Base-by-base conservation (phyloP, 2,329 filamentous ascomycete species). In the Metarhizium anisopliae region DNA sequence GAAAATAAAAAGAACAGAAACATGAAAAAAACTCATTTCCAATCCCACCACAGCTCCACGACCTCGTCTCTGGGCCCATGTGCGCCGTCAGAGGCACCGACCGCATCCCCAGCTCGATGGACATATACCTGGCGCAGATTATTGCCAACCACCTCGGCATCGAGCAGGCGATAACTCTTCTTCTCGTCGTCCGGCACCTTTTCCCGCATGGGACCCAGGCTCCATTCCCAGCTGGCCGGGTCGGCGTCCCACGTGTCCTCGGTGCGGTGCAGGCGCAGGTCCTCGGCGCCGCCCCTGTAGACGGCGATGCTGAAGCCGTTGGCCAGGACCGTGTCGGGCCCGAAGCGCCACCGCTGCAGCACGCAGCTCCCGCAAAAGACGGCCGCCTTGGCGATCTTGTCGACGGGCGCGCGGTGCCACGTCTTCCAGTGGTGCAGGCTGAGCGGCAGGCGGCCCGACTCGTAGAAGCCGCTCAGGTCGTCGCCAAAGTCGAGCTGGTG, bases 391-490 rank as follows among this genome's bases (percentile, higher is more conserved):
- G 56, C 56, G 36, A 61, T 61, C 45, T 59, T 59, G 43, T 60
- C 61, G 18, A 62, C 61, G 1, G 76, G 77, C 30, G 71, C 72
- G 8, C 72, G 62, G 67, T 82, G 82, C 80, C 81, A 84, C 13
- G 75, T 79, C 65, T 83, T 84, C 81, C 81, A 85, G 69, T 85
- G 82, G 64, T 85, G 82, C 6, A 85, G 69, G 52, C 77, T 82
- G 13, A 84, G 67, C 0, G 80, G 77, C n/a, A 72, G 68, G 29
- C 74, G 67, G 1, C 80, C 79, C 2, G 77, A 75, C 67, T 85
- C 82, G 64, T 83, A 85, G 62, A 84, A 83, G 0, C 82, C 83
- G 2, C 77, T 77, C 25, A 76, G 66, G 58, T 85, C 81, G 38
- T 72, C 74, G 40, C 69, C 69, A 59, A 84, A 68, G 63, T 85